Conservation (phyloP, 352 stramenopile genomes). For the Pythium vanterpoolii region DNA sequence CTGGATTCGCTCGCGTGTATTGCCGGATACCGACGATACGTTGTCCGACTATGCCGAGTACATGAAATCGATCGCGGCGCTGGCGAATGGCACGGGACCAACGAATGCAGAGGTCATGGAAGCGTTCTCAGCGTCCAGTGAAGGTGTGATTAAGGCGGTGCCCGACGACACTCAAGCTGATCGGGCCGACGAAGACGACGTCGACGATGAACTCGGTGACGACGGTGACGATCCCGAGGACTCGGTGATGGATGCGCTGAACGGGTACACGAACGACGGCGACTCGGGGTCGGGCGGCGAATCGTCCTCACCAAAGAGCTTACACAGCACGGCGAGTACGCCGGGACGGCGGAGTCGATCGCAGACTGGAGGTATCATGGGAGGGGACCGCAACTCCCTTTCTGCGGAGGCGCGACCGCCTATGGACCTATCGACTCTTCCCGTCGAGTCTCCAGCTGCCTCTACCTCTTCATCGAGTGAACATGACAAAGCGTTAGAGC, state of each 20-base stretch:
- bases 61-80: constrained; percentile 19
- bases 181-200: constrained; percentile 20
- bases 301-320: constrained; percentile 4
- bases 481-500: constrained; percentile 5
- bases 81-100: not conserved
- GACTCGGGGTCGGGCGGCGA: constrained; percentile 25
- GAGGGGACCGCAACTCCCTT: constrained; percentile 1
- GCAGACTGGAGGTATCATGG: constrained; percentile 24
- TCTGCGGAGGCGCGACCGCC: not conserved
- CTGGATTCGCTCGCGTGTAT: constrained; percentile 77
- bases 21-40: constrained; percentile 78
- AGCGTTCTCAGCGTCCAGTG: constrained; percentile 13
- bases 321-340: not conserved
- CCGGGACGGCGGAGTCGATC: constrained; percentile 10
- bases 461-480: constrained; percentile 5
- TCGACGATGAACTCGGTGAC: constrained; percentile 32
- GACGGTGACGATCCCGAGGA: constrained; percentile 20
- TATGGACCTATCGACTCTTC: not conserved
- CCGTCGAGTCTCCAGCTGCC: constrained; percentile 12
- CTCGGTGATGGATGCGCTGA: constrained; percentile 25
- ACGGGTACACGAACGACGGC: constrained; percentile 17
- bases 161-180: not conserved
- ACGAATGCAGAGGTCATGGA: constrained; percentile 15
- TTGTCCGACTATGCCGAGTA: constrained; percentile 45
- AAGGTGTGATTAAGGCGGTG: constrained; percentile 24